A percentile compares a stretch with the other conserved stretches of the same genome.
Evolutionary conservation across 805 yeast genomes (phyloP).

Genomic region (Zygoascus tannicola): DNA sequence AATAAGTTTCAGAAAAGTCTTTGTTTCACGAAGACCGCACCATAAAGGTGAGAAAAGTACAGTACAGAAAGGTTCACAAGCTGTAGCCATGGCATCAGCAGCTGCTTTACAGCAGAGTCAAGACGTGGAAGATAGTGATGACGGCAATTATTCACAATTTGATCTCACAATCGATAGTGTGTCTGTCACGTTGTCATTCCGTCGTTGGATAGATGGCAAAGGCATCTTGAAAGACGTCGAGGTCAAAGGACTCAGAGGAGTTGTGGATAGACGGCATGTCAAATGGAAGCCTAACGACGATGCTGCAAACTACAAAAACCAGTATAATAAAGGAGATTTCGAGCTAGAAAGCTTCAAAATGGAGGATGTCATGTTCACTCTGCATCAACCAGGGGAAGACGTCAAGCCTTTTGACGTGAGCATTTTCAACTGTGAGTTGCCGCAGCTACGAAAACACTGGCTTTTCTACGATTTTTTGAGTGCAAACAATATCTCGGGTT

Average conservation of each 20-base stretch:
- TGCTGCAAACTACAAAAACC: slow-evolving; percentile 69
- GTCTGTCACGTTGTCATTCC: slow-evolving; percentile 66
- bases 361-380: slow-evolving; percentile 76
- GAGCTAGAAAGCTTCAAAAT: slow-evolving; percentile 74
- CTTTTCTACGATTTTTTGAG: slow-evolving; percentile 76
- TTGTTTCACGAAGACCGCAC: slow-evolving; percentile 71
- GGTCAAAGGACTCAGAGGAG: slow-evolving; percentile 80
- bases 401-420: slow-evolving; percentile 82
- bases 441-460: slow-evolving; percentile 85
- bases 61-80: slow-evolving; percentile 65
- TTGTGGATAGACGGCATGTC: slow-evolving; percentile 84
- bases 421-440: slow-evolving; percentile 76
- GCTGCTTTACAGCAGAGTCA: neutral
- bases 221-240: slow-evolving; percentile 80
- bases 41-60: slow-evolving; percentile 24
- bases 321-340: slow-evolving; percentile 80
- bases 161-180: slow-evolving; percentile 85
- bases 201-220: slow-evolving; percentile 81
- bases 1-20: slow-evolving; percentile 74
- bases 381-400: slow-evolving; percentile 63
- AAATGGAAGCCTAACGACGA: slow-evolving; percentile 74
- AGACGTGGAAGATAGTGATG: slow-evolving; percentile 33
- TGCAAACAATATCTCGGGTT: slow-evolving; percentile 78
- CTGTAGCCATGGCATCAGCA: slow-evolving; percentile 57
- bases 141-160: slow-evolving; percentile 93